Conservation (phyloP, 1,284 basidiomycete genomes). For the Cutaneotrichosporon cutaneum region DNA sequence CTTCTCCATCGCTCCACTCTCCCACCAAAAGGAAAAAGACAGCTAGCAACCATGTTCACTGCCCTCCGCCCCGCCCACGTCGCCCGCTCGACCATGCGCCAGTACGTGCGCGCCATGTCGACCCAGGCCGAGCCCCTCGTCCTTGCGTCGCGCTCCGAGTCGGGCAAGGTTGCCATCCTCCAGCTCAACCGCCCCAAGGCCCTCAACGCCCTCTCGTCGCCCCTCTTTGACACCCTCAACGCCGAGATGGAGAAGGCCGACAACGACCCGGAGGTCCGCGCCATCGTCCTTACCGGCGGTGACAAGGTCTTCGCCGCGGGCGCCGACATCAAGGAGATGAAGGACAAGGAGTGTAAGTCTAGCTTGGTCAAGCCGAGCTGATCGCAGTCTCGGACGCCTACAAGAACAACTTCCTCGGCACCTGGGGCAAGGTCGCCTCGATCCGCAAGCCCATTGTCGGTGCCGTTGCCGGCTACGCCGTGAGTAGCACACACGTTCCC, state of each 20-base stretch:
- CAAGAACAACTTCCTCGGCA: conserved; percentile 81
- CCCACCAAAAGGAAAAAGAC: conserved; percentile 10
- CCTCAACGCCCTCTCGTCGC: conserved; percentile 83
- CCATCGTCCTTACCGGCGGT: conserved; percentile 90
- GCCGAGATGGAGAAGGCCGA: conserved; percentile 71
- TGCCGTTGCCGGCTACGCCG: conserved; percentile 92
- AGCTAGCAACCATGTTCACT: conserved; percentile 20
- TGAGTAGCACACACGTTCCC: conserved; percentile 53
- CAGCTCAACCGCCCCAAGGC: conserved; percentile 95
- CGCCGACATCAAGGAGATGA: conserved; percentile 64
- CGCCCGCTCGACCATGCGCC: conserved; percentile 20
- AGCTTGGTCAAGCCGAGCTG: too few relatives aligned
- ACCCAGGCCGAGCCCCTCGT: conserved; percentile 45
- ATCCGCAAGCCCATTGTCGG: conserved; percentile 93
- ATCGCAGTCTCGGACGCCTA: conserved; percentile 84
- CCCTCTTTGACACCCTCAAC: conserved; percentile 75
- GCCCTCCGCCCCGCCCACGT: conserved; percentile 26
- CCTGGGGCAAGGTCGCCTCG: conserved; percentile 75
- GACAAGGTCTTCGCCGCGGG: conserved; percentile 86
- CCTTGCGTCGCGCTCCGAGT: conserved; percentile 39
- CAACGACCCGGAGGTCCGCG: conserved; percentile 68
- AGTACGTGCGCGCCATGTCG: conserved; percentile 39
- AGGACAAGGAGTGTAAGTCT: conserved; percentile 74
- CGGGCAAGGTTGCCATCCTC: conserved; percentile 72
- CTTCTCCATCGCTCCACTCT: conserved; percentile 10